These are phyloP conservation scores for Zygosaccharomyces pseudobailii DNA, from an alignment of 1,139 yeast genomes.

Conservation along the genomic window DNA sequence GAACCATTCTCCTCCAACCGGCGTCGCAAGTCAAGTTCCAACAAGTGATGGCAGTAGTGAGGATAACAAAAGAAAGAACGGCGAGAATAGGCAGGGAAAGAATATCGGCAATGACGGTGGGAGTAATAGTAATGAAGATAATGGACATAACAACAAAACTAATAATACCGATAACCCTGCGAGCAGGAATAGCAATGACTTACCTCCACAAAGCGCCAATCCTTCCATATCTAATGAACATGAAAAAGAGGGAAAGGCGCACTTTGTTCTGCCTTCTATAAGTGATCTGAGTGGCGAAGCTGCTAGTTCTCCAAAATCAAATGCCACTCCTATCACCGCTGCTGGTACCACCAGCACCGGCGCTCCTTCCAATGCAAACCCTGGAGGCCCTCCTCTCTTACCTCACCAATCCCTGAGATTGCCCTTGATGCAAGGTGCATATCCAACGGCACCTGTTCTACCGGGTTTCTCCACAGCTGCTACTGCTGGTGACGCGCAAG, in stretches of 20 bases:
- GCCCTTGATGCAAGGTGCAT: slow-evolving; percentile 10
- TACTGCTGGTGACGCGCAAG: not conserved
- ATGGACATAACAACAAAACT: not conserved
- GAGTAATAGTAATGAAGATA: not conserved
- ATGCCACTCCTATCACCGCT: not conserved
- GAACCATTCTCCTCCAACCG: slow-evolving; percentile 15
- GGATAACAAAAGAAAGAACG: not conserved
- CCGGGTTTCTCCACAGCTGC: slow-evolving; percentile 4
- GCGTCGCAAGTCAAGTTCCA: not conserved
- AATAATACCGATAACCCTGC: slow-evolving; percentile 7
- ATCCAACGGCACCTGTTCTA: slow-evolving; percentile 5
- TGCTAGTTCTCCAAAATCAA: slow-evolving; percentile 2
- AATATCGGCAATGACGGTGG: not conserved
- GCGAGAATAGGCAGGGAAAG: not conserved
- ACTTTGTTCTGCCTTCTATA: slow-evolving; percentile 25
- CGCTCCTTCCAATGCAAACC: not conserved
- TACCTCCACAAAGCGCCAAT: not conserved
- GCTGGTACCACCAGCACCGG: not conserved
- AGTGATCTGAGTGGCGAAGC: slow-evolving; percentile 38
- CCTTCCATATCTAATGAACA: slow-evolving; percentile 1
- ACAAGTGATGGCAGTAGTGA: not conserved
- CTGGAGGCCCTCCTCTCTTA: slow-evolving; percentile 6
- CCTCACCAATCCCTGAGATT: slow-evolving; percentile 11
- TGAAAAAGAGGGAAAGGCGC: slow-evolving; percentile 10
- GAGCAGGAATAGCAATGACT: slow-evolving; percentile 3